A percentile compares a stretch with the other conserved stretches of the same genome.
Evolutionary conservation across 2,329 filamentous ascomycete genomes (phyloP).

Genomic region (Chaetomium olivaceum): DNA sequence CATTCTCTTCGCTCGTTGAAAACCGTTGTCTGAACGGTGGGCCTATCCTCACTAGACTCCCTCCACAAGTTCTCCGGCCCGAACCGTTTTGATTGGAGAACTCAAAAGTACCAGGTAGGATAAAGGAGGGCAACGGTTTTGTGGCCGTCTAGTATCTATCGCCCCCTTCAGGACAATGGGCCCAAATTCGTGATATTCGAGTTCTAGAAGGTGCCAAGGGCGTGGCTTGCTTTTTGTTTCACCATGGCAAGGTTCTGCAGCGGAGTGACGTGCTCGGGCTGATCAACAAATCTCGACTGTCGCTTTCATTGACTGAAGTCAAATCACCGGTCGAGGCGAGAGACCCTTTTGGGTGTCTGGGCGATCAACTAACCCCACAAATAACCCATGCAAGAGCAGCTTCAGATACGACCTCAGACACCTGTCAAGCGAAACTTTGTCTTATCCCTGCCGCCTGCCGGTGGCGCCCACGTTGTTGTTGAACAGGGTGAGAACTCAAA

Average conservation of each 20-base stretch:
- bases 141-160: background rate
- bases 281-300: background rate
- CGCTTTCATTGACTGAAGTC: too few species aligned
- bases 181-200: background rate
- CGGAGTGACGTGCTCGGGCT: background rate
- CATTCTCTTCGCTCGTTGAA: background rate
- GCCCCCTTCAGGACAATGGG: background rate
- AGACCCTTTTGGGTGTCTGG: background rate
- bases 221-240: background rate
- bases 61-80: background rate
- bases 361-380: background rate
- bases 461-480: background rate
- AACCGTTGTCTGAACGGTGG: background rate
- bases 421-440: background rate
- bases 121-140: background rate
- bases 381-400: background rate
- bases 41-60: background rate
- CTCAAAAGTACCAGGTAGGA: too few species aligned
- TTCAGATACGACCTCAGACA: background rate
- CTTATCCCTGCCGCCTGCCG: background rate
- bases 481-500: background rate
- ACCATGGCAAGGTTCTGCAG: background rate
- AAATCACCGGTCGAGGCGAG: background rate
- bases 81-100: background rate
- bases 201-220: background rate